Evolutionary conservation across 768 basidiomycete genomes (phyloP).

Genomic region (Lactifluus subvellereus): DNA sequence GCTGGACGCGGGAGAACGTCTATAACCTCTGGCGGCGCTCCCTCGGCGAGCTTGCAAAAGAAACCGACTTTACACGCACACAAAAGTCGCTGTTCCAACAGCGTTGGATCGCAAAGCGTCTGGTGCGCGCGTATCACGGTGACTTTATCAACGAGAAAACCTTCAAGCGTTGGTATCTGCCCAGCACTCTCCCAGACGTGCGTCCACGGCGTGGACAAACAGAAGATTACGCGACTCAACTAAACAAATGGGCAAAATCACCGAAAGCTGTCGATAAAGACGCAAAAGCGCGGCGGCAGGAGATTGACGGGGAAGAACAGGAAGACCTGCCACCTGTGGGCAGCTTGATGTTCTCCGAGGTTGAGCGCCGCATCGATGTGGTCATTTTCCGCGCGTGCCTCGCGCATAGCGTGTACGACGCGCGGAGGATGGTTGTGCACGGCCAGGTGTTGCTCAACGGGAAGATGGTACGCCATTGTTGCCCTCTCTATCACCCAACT

Average conservation of each 20-base stretch:
- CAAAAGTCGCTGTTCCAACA: conserved; percentile 77
- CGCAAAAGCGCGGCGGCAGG: conserved; percentile 40
- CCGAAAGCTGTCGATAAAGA: conserved; percentile 41
- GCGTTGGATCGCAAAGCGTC: conserved; percentile 81
- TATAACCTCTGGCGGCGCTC: conserved; percentile 87
- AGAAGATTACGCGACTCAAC: conserved; percentile 40
- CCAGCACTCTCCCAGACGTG: conserved; percentile 78
- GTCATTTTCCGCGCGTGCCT: conserved; percentile 88
- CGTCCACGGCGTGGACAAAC: conserved; percentile 49
- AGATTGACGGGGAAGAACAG: conserved; percentile 36
- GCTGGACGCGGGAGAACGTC: conserved; percentile 84
- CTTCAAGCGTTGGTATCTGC: conserved; percentile 95
- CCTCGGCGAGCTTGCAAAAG: conserved; percentile 38
- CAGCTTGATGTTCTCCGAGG: conserved; percentile 89
- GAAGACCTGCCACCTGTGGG: conserved; percentile 83
- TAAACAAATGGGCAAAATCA: conserved; percentile 53
- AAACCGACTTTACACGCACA: conserved; percentile 55
- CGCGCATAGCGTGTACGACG: conserved; percentile 84
- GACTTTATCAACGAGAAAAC: conserved; percentile 89
- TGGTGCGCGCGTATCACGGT: conserved; percentile 91
- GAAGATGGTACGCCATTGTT: conserved; percentile 54
- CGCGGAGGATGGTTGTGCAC: conserved; percentile 77
- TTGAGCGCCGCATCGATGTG: conserved; percentile 93
- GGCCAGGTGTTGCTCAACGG: conserved; percentile 89
- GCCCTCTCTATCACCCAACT: neutral